phyloP scores from a whole-genome alignment of 2,329 filamentous ascomycete genomes.

The Trichoderma sp. region DNA sequence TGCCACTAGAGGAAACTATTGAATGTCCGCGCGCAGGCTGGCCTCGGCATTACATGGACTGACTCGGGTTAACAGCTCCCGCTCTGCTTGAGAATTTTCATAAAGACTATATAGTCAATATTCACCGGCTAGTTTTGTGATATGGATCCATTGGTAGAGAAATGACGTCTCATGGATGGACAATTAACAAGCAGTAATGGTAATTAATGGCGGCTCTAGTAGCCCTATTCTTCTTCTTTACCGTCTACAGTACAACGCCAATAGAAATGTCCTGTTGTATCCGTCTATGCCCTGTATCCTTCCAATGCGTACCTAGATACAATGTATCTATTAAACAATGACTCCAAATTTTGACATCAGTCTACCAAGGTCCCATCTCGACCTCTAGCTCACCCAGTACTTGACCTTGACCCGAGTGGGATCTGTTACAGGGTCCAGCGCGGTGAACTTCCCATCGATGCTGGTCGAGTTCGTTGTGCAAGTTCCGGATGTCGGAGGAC shows the following conservation, averaged over 20 bases:
- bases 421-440: conserved; percentile 29
- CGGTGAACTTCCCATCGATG: conserved; percentile 30
- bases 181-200: neutral
- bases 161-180: neutral
- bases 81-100: neutral
- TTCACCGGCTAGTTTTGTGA: neutral
- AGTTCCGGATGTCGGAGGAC: conserved; percentile 19
- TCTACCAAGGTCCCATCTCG: neutral
- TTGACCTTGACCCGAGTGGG: conserved; percentile 16
- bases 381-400: conserved; percentile 13
- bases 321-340: neutral
- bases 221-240: neutral
- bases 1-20: neutral
- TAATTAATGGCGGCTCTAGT: neutral
- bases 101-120: neutral
- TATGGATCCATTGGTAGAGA: neutral
- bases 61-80: neutral
- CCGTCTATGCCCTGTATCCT: neutral
- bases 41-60: neutral
- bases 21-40: neutral
- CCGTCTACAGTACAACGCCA: neutral
- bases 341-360: neutral
- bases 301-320: neutral
- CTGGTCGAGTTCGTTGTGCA: conserved; percentile 33
- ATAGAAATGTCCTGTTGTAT: neutral